Evolutionary conservation across 371 early-diverging fungal species (phyloP), one percentile per base, ranked within the genome.

Genomic region (Apophysomyces elegans): DNA sequence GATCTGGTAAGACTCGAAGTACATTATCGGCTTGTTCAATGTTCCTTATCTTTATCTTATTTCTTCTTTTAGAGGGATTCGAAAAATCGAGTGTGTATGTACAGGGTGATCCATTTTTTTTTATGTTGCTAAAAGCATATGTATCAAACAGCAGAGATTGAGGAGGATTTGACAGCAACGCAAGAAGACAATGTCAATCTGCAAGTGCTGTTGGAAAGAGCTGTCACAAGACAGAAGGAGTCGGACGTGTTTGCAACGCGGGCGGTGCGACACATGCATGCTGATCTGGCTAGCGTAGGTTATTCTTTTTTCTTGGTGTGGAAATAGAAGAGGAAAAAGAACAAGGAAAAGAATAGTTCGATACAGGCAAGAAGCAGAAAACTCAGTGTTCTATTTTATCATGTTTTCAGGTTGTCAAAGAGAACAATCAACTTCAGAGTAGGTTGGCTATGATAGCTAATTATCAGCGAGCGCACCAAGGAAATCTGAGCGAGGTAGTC

Each of bases 171-270:
- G 47, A 77, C 79, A 12, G 71, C 78, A 57, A 83, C 88, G 14
- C 81, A 85, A 68, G 88, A 86, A 63, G 71, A 80, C 37, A 87
- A 87, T 71, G 85, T 86, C 38, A 85, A 86, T 57, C 72, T 87
- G 14, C 86, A 86, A 59, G 67, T 81, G 4, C 77, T 83, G 18
- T 66, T 87, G 13, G 85, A 87, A 54, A 81, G 72, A 57, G 83
- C 88, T 5, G 68, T 87, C 2, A 77, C 75, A 39, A 78, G 76
- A 16, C 88, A 87, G 69, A 87, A 83, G 60, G 79, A 84, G 64
- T 76, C 81, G 4, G 83, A 84, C 32, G 79, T 81, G 7, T 80
- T 69, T 70, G 86, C 88, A 21, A 79, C 84, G 11, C 84, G 82
- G 58, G 77, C 78, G 7, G 84, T 87, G 39, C 81, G 78, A 57